Evolutionary conservation across 2,329 filamentous ascomycete species (phyloP), one percentile per base, ranked within the genome.

Genomic region (Aureobasidium sp.): DNA sequence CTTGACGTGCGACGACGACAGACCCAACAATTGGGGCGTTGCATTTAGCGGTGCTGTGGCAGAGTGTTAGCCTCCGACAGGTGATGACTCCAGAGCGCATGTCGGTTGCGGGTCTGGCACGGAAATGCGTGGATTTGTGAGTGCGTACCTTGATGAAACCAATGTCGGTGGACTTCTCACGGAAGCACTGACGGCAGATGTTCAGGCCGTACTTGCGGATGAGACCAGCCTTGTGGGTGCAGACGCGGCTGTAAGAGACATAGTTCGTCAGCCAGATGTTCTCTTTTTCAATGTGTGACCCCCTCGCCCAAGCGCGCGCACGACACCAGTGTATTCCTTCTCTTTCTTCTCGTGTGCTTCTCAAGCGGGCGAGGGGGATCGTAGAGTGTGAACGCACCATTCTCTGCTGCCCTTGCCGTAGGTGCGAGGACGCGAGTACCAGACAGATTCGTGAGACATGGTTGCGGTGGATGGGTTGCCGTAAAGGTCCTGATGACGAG

Each of bases 141-240:
- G n/a, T 37, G 35, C 63, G 52, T 78, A 86, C 84, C 84, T 87
- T 87, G 77, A 80, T 77, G 80, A 87, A 87, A 71, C 85, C 85
- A 74, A 87, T 86, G 76, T 87, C 84, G 73, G 76, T 74, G 72
- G 79, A 77, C 82, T 87, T 87, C 80, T 87, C 85, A 71, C 85
- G 77, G 82, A 87, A 87, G 82, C 84, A 87, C 78, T 84, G 81
- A 81, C 84, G 82, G 82, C 84, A 86, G 79, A 87, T 85, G 75
- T 96, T 91, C 73, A 97, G 85, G 77, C 94, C 93, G 84, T 99
- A 99, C 85, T 99, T 99, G 85, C 94, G 92, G 87, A 99, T 96
- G 72, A 99, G 87, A 95, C 94, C 94, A 76, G 94, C 93, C 77
- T 85, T 87, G 89, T 99, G 93, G 77, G 91, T 91, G 90, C 87